A percentile compares a stretch with the other conserved stretches of the same genome.
phyloP scores from a whole-genome alignment of 2,329 filamentous ascomycete genomes.

The Paecilomyces dactylethromorphus region DNA sequence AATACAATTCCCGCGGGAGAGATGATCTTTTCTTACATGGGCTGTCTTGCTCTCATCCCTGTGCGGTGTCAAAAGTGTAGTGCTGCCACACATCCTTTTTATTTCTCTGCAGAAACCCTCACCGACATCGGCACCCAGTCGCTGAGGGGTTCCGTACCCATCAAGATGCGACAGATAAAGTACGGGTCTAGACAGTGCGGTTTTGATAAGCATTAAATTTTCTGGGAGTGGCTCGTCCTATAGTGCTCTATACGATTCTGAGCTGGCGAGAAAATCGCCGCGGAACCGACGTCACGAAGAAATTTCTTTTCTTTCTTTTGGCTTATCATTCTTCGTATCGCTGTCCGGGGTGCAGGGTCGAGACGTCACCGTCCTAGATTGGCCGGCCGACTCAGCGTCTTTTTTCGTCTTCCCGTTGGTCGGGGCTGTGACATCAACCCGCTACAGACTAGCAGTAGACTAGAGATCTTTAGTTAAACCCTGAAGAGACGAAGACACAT shows the following conservation, averaged over 20 bases:
- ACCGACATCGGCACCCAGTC: neutral
- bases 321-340: neutral
- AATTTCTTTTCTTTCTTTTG: neutral
- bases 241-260: neutral
- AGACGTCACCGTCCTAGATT: neutral
- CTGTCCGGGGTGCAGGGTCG: neutral
- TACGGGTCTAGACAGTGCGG: neutral
- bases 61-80: neutral
- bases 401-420: slow-evolving; percentile 6
- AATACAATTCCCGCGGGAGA: neutral
- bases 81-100: neutral
- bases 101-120: neutral
- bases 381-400: slow-evolving; percentile 6
- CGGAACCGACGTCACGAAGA: neutral
- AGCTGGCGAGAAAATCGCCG: neutral
- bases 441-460: neutral
- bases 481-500: neutral
- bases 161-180: neutral
- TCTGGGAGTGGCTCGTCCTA: neutral
- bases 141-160: neutral
- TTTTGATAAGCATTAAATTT: neutral
- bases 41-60: neutral
- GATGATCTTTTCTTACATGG: neutral
- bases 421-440: neutral
- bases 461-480: neutral